These are phyloP conservation scores for Tetrastigma voinierianum DNA, from an alignment of 164 flowering plant species.

Conservation along the genomic window DNA sequence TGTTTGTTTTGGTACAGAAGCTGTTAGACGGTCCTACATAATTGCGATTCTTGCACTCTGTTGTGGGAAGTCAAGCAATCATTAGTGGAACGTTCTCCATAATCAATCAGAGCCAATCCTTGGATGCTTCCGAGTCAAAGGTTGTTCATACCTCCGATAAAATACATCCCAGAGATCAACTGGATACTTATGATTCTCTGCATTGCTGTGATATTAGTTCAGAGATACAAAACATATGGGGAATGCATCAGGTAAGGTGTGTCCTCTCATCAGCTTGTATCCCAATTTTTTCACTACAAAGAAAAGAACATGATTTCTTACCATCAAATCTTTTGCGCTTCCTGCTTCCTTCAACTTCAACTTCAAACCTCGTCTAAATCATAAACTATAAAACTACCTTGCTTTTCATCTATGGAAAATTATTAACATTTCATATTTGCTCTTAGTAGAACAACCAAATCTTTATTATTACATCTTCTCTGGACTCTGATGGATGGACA, in stretches of 20 bases:
- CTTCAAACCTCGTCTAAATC: no score
- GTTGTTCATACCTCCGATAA: conserved; percentile 89
- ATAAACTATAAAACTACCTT: no score
- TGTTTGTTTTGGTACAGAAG: conserved; percentile 64
- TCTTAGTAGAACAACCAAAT: no score
- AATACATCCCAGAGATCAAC: conserved; percentile 88
- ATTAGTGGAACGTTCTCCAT: conserved; percentile 98
- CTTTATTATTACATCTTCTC: no score
- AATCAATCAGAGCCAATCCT: conserved; percentile 97
- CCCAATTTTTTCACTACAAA: no score
- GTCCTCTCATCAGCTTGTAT: neutral
- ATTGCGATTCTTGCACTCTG: conserved; percentile 93
- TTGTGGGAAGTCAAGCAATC: conserved; percentile 96
- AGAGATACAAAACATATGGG: conserved; percentile 90
- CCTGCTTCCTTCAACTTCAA: no score
- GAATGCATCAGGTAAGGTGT: conserved; percentile 80
- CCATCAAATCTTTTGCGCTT: no score
- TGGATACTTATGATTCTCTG: conserved; percentile 96
- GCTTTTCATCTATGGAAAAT: no score
- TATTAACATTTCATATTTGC: no score
- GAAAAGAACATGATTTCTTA: no score
- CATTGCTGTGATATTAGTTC: conserved; percentile 87
- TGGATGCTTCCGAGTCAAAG: conserved; percentile 94
- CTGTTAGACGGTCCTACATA: conserved; percentile 76
- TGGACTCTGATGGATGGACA: no score